Evolutionary conservation across 768 basidiomycete species (phyloP).

Genomic region (Termitomyces sp.): DNA sequence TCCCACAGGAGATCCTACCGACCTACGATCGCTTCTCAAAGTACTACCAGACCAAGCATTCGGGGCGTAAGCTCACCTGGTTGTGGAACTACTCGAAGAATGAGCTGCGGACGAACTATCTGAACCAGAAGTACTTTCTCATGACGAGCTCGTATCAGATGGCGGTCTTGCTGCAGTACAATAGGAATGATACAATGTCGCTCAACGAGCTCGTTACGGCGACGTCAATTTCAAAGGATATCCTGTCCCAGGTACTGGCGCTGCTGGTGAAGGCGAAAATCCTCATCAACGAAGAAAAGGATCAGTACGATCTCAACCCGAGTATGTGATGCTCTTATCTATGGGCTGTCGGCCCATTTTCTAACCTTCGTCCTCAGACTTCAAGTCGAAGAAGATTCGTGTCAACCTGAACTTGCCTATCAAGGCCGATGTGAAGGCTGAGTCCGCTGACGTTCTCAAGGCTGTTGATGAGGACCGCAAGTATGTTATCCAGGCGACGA

Average conservation of each 20-base stretch:
- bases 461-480: slow-evolving; percentile 98
- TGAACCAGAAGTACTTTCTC: slow-evolving; percentile 93
- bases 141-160: slow-evolving; percentile 98
- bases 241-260: slow-evolving; percentile 69
- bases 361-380: slow-evolving; percentile 41
- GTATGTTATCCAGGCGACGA: slow-evolving; percentile 94
- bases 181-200: slow-evolving; percentile 84
- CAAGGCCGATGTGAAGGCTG: slow-evolving; percentile 93
- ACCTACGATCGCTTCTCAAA: slow-evolving; percentile 92
- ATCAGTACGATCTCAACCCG: slow-evolving; percentile 92
- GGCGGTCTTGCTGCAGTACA: slow-evolving; percentile 94
- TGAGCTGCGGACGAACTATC: slow-evolving; percentile 91
- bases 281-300: slow-evolving; percentile 82
- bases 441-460: slow-evolving; percentile 88
- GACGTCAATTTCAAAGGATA: slow-evolving; percentile 79
- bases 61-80: slow-evolving; percentile 95
- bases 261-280: slow-evolving; percentile 87
- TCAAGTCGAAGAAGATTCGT: slow-evolving; percentile 95
- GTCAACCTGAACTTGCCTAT: slow-evolving; percentile 91
- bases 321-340: slow-evolving; percentile 25
- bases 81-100: slow-evolving; percentile 99
- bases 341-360: slow-evolving; percentile 2
- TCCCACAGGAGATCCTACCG: slow-evolving; percentile 82
- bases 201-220: slow-evolving; percentile 77
- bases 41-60: slow-evolving; percentile 94